These are phyloP conservation scores for Malus hybrid DNA, from an alignment of 331 rosid genomes.

Conservation along the genomic window DNA sequence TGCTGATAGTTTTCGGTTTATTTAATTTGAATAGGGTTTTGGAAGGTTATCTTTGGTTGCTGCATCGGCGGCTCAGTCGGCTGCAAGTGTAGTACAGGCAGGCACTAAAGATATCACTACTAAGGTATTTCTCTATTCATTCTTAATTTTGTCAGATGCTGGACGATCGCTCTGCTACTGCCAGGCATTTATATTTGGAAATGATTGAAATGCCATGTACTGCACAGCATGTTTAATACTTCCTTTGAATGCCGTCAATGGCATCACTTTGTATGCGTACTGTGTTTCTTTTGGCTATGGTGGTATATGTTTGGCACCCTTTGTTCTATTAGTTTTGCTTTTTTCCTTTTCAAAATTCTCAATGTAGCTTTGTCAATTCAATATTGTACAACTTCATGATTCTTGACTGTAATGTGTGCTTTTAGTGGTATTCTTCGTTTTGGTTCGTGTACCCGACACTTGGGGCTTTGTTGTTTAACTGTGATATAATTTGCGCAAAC, in stretches of 20 bases:
- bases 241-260: background rate
- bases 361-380: background rate
- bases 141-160: background rate
- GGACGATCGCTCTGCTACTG: background rate
- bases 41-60: constrained; percentile 88
- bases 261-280: background rate
- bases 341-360: background rate
- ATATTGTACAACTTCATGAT: background rate
- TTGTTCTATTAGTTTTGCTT: background rate
- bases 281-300: background rate
- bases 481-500: background rate
- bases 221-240: background rate
- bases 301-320: background rate
- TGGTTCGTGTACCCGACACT: background rate
- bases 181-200: background rate
- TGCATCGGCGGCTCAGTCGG: constrained; percentile 81
- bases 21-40: constrained; percentile 46
- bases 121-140: constrained; percentile 47
- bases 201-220: background rate
- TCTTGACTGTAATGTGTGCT: background rate
- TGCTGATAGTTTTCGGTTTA: background rate
- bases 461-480: background rate
- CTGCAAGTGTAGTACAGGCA: constrained; percentile 86
- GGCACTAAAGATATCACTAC: constrained; percentile 75
- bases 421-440: background rate